Evolutionary conservation across 2,329 filamentous ascomycete species (phyloP).

Genomic region (Dothideomycetes sp.): DNA sequence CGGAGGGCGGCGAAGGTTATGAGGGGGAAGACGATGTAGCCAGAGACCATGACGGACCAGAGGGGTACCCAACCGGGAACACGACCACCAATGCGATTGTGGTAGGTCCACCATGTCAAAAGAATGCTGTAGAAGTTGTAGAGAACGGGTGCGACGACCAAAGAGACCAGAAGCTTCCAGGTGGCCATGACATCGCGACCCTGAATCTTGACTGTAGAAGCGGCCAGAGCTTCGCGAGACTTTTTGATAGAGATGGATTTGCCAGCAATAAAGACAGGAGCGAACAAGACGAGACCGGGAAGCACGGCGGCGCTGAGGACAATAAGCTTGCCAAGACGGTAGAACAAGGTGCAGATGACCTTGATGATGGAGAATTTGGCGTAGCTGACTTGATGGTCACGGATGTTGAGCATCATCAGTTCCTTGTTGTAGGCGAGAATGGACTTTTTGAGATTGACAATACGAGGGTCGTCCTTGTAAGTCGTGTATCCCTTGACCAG

Average conservation of each 20-base stretch:
- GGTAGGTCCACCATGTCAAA: conserved; percentile 67
- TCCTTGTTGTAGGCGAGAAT: conserved; percentile 82
- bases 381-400: conserved; percentile 91
- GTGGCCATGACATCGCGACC: conserved; percentile 86
- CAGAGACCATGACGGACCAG: conserved; percentile 64
- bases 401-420: conserved; percentile 74
- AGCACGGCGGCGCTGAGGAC: conserved; percentile 72
- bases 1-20: conserved; percentile 89
- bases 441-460: conserved; percentile 62
- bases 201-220: conserved; percentile 79
- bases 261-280: conserved; percentile 75
- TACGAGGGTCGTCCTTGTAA: conserved; percentile 83
- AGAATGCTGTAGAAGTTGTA: conserved; percentile 73
- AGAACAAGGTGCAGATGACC: conserved; percentile 68
- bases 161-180: conserved; percentile 84
- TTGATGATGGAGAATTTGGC: conserved; percentile 70
- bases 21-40: conserved; percentile 71
- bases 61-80: conserved; percentile 72
- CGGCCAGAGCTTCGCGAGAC: conserved; percentile 72
- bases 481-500: conserved; percentile 84
- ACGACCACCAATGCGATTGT: conserved; percentile 73
- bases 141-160: conserved; percentile 71
- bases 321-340: conserved; percentile 67
- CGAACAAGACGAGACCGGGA: conserved; percentile 78
- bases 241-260: conserved; percentile 76